A percentile compares a stretch with the other conserved stretches of the same genome.
Conservation (phyloP, 2,329 filamentous ascomycete species). For the Xylaria sp. region DNA sequence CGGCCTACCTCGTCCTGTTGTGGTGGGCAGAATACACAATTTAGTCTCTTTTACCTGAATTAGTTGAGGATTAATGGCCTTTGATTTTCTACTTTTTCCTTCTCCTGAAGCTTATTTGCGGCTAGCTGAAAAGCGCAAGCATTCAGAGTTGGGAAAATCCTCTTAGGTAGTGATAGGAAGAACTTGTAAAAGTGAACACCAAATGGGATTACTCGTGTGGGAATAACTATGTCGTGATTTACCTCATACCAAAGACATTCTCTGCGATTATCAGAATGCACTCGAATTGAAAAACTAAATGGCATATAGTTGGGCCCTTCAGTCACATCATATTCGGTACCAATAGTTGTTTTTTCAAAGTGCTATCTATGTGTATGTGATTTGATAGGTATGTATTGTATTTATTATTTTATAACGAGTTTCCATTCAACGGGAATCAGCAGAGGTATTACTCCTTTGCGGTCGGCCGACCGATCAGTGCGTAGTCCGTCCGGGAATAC, state of each 20-base stretch:
- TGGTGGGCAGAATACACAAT: conserved; percentile 23
- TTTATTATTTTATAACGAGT: too few relatives aligned
- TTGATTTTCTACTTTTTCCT: not conserved
- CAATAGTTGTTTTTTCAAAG: too few relatives aligned
- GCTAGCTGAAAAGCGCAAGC: conserved; percentile 10
- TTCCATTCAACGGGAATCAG: too few relatives aligned
- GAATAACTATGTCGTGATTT: not conserved
- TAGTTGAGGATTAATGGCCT: not conserved
- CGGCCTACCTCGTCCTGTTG: conserved; percentile 9
- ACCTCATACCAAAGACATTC: not conserved
- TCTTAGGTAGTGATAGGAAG: not conserved
- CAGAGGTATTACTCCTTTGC: too few relatives aligned
- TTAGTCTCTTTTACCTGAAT: not conserved
- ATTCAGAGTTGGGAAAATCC: conserved; percentile 29
- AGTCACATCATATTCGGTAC: too few relatives aligned
- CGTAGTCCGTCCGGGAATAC: too few relatives aligned
- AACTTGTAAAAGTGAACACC: not conserved
- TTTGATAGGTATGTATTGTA: too few relatives aligned
- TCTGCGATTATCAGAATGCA: too few relatives aligned
- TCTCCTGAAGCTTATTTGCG: not conserved
- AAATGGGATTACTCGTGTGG: not conserved
- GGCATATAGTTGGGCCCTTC: too few relatives aligned
- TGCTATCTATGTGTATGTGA: too few relatives aligned
- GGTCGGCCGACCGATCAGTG: too few relatives aligned
- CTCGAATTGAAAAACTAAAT: too few relatives aligned